phyloP scores from a whole-genome alignment of 768 basidiomycete species.

The Mycena leptocephala region DNA sequence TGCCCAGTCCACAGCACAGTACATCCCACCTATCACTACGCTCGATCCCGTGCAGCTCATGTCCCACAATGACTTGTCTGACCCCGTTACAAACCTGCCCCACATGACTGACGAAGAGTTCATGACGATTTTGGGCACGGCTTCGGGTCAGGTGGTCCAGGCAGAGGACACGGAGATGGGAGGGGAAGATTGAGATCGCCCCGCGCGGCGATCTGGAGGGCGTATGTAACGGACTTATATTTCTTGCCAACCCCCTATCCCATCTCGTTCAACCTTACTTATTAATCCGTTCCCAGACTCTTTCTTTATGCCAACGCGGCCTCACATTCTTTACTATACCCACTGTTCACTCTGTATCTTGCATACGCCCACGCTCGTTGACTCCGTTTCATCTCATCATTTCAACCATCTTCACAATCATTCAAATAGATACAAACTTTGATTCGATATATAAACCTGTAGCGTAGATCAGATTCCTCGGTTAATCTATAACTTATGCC shows the following conservation, averaged over 20 bases:
- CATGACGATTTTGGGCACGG: neutral
- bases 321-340: no score
- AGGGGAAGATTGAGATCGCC: neutral
- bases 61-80: neutral
- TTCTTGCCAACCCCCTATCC: neutral
- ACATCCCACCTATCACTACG: neutral
- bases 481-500: no score
- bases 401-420: no score
- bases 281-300: neutral
- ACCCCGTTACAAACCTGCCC: neutral
- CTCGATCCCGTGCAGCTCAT: neutral
- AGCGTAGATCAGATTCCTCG: no score
- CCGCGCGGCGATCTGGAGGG: slow-evolving; percentile 1
- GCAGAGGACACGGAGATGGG: neutral
- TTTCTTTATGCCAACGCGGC: no score
- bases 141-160: neutral
- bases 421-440: no score
- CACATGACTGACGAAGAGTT: neutral
- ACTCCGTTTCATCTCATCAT: no score
- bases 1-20: neutral
- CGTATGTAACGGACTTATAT: slow-evolving; percentile 6
- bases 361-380: no score
- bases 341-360: no score
- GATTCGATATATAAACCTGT: no score
- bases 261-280: neutral